Percentiles rank a stretch among this genome's conserved stretches.
Evolutionary conservation across 306 rosid genomes (phyloP).

Genomic region (Trifolium pratense): DNA sequence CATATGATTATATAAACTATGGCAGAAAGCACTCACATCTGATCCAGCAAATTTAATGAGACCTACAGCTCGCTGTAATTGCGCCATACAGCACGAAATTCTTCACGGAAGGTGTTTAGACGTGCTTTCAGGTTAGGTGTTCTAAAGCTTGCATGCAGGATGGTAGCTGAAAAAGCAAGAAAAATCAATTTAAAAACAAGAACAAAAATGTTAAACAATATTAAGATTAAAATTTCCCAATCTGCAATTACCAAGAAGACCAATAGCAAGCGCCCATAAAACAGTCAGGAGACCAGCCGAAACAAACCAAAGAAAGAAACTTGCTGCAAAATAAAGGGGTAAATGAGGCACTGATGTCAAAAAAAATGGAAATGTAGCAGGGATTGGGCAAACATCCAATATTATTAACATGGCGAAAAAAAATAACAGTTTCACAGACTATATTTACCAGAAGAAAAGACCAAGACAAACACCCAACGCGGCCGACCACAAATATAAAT

Average conservation of each 20-base stretch:
- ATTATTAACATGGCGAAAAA: constrained; percentile 24
- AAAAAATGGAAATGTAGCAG: background rate
- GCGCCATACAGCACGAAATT: constrained; percentile 99
- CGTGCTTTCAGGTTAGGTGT: constrained; percentile 99
- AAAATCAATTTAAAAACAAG: constrained; percentile 40
- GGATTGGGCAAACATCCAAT: constrained; percentile 25
- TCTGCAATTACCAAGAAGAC: constrained; percentile 75
- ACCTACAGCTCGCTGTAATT: constrained; percentile 93
- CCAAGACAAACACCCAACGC: constrained; percentile 86
- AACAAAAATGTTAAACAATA: constrained; percentile 12
- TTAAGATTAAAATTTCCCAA: constrained; percentile 12
- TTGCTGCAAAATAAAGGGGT: constrained; percentile 56
- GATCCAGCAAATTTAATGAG: constrained; percentile 38
- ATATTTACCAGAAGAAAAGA: constrained; percentile 74
- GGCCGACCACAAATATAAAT: constrained; percentile 89
- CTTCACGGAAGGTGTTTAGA: constrained; percentile 95
- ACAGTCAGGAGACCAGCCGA: constrained; percentile 87
- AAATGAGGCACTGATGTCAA: constrained; percentile 6
- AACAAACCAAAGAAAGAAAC: constrained; percentile 83
- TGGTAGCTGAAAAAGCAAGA: constrained; percentile 58
- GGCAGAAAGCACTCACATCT: constrained; percentile 56
- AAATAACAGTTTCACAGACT: constrained; percentile 11
- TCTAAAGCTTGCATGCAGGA: constrained; percentile 96
- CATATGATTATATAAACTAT: constrained; percentile 3
- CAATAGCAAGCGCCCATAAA: constrained; percentile 78